These are phyloP conservation scores for Elasticomyces elasticus DNA, from an alignment of 495 filamentous ascomycete species.

Conservation along the genomic window DNA sequence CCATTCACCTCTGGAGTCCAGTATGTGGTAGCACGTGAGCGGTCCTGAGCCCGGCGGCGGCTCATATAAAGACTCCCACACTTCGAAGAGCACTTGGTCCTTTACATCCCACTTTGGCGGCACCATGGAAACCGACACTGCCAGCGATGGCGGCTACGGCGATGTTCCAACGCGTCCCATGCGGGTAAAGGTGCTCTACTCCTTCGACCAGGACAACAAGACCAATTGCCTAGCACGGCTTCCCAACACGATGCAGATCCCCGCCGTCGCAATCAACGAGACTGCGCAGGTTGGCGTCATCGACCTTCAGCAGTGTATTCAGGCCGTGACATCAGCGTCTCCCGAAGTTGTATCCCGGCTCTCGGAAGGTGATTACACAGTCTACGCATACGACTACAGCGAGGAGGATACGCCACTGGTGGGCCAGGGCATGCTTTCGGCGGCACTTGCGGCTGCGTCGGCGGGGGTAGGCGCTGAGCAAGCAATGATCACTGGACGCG, in stretches of 20 bases:
- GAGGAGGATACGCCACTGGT: slow-evolving; percentile 88
- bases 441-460: slow-evolving; percentile 57
- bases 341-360: slow-evolving; percentile 78
- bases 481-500: slow-evolving; percentile 79
- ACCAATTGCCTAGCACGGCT: slow-evolving; percentile 87
- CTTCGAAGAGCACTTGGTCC: slow-evolving; percentile 2
- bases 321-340: slow-evolving; percentile 73
- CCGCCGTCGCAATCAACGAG: slow-evolving; percentile 71
- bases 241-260: slow-evolving; percentile 69
- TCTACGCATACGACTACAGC: slow-evolving; percentile 95
- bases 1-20: background rate
- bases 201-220: slow-evolving; percentile 82
- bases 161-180: slow-evolving; percentile 22
- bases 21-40: slow-evolving; percentile 19
- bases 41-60: slow-evolving; percentile 3
- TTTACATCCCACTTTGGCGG: background rate
- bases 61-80: slow-evolving; percentile 8
- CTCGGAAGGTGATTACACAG: slow-evolving; percentile 75
- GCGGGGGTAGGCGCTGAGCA: slow-evolving; percentile 50
- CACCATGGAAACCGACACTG: slow-evolving; percentile 13
- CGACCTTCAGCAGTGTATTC: slow-evolving; percentile 80
- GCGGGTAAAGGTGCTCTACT: slow-evolving; percentile 90
- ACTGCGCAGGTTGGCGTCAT: slow-evolving; percentile 72
- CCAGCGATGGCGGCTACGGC: background rate
- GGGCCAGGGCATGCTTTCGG: slow-evolving; percentile 91